Evolutionary conservation across 1,139 yeast species (phyloP).

Genomic region (Starmera stellimalicola): DNA sequence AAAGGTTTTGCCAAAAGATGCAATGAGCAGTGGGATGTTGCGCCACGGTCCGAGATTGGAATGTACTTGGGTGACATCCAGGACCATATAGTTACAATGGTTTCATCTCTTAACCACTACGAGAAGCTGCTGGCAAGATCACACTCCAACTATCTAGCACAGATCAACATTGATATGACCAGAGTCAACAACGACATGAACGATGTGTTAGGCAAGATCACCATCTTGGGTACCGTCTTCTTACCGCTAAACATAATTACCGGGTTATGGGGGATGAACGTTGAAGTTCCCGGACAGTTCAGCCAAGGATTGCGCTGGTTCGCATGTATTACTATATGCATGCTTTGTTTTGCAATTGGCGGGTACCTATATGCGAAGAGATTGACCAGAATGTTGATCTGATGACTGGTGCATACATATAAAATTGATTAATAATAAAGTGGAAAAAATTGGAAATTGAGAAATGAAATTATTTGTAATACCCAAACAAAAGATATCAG

Average conservation of each 20-base stretch:
- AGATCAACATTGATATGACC: constrained; percentile 94
- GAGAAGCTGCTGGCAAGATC: constrained; percentile 88
- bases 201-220: constrained; percentile 88
- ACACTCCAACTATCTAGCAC: constrained; percentile 93
- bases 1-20: constrained; percentile 90
- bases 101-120: constrained; percentile 85
- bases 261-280: constrained; percentile 99
- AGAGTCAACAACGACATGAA: constrained; percentile 95
- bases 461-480: no score
- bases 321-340: constrained; percentile 36
- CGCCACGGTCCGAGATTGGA: constrained; percentile 71
- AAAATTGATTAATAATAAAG: no score
- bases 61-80: constrained; percentile 91
- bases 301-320: constrained; percentile 74
- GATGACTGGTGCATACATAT: no score
- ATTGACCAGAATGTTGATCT: constrained; percentile 23
- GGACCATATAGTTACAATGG: constrained; percentile 94
- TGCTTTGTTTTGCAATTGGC: constrained; percentile 33
- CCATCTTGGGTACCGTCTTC: constrained; percentile 90
- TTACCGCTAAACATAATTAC: constrained; percentile 91
- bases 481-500: no score
- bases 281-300: constrained; percentile 88
- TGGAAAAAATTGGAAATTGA: no score
- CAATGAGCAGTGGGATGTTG: constrained; percentile 71
- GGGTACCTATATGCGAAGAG: constrained; percentile 37